Conservation (phyloP, 2,329 filamentous ascomycete species). For the Beauveria varroae region DNA sequence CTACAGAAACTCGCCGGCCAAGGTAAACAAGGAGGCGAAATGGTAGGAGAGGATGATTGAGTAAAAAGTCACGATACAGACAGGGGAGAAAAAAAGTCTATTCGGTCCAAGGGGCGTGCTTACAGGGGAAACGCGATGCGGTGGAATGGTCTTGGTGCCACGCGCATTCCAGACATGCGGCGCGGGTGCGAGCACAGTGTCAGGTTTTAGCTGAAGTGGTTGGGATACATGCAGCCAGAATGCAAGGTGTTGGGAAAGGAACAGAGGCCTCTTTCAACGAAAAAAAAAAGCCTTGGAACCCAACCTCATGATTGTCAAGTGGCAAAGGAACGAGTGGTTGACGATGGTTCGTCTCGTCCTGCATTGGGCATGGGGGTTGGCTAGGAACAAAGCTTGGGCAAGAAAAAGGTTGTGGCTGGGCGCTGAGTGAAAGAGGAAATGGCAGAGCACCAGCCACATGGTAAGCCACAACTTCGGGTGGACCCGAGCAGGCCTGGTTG, state of each 20-base stretch:
- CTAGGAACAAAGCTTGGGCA: neutral
- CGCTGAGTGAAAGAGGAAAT: neutral
- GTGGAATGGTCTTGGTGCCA: conserved; percentile 4
- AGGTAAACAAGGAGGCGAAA: neutral
- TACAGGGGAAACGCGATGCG: neutral
- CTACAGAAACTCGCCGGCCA: neutral
- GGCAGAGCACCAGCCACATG: neutral
- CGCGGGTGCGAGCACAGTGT: neutral
- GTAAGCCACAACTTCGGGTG: neutral
- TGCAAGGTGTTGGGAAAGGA: neutral
- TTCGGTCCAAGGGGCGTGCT: neutral
- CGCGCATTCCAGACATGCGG: neutral
- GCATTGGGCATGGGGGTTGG: neutral
- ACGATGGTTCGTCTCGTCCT: neutral
- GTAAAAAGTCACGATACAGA: neutral
- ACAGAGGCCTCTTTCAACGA: neutral
- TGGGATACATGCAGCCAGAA: neutral
- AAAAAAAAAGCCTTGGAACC: neutral
- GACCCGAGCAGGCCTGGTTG: neutral
- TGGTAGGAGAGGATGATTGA: neutral
- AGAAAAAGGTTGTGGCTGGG: neutral
- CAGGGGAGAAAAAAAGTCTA: neutral
- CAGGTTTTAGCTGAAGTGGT: neutral
- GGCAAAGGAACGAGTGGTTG: neutral
- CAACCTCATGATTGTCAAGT: neutral